Evolutionary conservation across 805 yeast species (phyloP), one percentile per base, ranked within the genome.

Genomic region (Saturnispora dispora): DNA sequence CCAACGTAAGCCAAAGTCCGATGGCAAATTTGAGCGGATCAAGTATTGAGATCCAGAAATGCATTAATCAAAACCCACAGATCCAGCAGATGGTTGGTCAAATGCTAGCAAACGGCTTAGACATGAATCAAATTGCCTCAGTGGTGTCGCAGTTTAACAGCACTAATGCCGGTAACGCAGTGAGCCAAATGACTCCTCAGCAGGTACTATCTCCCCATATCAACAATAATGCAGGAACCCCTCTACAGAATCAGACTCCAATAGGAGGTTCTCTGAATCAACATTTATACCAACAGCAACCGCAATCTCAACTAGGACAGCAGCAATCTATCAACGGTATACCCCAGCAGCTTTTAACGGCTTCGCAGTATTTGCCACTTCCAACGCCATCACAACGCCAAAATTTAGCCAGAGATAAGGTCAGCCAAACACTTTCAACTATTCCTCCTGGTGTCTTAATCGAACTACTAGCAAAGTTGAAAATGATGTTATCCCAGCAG

Each of bases 391-490:
- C 60, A 2, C 59, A 57, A 45, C 58, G 57, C 20, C 49, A 57
- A 3, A 55, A 82, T 54, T 67, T 68, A 20, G 65, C 52, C 9
- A 33, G 15, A 10, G 88, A 82, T 58, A 75, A 76, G 40, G 78
- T 83, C 43, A 81, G 83, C 30, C 71, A 75, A 53, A 83, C 82
- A 28, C 67, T 85, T 53, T 75, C 83, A 53, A 70, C 76, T 43
- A 77, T 85, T 20, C 83, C 88, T 3, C 93, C 93, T 3, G 77
- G 82, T 15, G 83, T 82, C 56, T 66, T 85, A 50, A 77, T 85
- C 32, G 89, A 84, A 61, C 70, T 85, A 41, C 71, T 85, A 23
- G 77, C 89, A 6, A 83, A 81, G 55, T 66, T 85, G 55, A 85
- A 84, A 63, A 73, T 75, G 33, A 67, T 81, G 6, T 68, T 82